These are phyloP conservation scores for Fragaria iinumae DNA, from an alignment of 306 rosid genomes.

Conservation along the genomic window DNA sequence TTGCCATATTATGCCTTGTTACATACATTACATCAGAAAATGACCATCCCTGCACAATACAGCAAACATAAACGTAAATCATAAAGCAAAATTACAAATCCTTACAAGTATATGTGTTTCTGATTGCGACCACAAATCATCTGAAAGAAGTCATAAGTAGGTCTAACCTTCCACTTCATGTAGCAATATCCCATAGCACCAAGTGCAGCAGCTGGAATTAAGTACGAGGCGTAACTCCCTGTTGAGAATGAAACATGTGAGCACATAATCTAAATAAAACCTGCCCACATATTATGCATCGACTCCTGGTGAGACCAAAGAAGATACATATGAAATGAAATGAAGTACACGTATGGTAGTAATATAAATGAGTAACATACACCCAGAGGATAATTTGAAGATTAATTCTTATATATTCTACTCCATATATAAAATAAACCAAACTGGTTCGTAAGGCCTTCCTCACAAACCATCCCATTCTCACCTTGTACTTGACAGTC, in stretches of 20 bases:
- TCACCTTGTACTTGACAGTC: background rate
- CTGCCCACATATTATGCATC: background rate
- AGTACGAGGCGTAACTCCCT: slow-evolving; percentile 67
- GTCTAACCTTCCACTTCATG: slow-evolving; percentile 77
- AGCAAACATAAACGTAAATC: slow-evolving; percentile 9
- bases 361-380: background rate
- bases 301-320: background rate
- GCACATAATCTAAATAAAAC: slow-evolving; percentile 3
- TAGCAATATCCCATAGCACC: slow-evolving; percentile 83
- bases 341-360: background rate
- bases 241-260: slow-evolving; percentile 27
- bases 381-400: background rate
- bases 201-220: slow-evolving; percentile 72
- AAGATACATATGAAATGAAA: background rate
- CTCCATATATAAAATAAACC: background rate
- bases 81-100: slow-evolving; percentile 12
- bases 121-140: slow-evolving; percentile 5
- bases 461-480: background rate
- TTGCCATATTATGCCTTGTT: slow-evolving; percentile 71
- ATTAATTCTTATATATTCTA: background rate
- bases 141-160: background rate
- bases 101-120: slow-evolving; percentile 13
- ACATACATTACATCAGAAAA: slow-evolving; percentile 83
- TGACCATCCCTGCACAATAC: slow-evolving; percentile 59
- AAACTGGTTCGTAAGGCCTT: background rate